Evolutionary conservation across 2,329 filamentous ascomycete genomes (phyloP).

Genomic region (Botrytis paeoniae): DNA sequence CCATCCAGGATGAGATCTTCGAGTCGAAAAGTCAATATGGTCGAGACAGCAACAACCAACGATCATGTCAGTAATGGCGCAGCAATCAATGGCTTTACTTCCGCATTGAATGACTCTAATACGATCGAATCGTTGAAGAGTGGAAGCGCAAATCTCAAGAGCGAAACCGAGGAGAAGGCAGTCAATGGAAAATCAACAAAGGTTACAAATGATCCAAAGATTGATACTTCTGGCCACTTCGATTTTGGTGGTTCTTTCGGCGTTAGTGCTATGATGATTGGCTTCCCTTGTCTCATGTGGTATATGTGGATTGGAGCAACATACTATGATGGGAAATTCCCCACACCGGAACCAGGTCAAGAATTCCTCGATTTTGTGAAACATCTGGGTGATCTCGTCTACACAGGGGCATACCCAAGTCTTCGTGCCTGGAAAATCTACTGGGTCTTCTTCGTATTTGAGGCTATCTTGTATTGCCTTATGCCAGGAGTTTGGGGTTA

Average conservation of each 20-base stretch:
- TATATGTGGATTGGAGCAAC: slow-evolving; percentile 98
- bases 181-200: slow-evolving; percentile 58
- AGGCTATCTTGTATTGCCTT: slow-evolving; percentile 77
- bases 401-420: slow-evolving; percentile 80
- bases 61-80: slow-evolving; percentile 23
- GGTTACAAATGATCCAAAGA: slow-evolving; percentile 57
- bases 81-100: slow-evolving; percentile 16
- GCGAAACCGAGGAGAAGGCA: slow-evolving; percentile 19
- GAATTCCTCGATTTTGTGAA: slow-evolving; percentile 66
- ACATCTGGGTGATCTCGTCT: slow-evolving; percentile 70
- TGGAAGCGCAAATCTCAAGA: slow-evolving; percentile 20
- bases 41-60: slow-evolving; percentile 29
- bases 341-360: slow-evolving; percentile 63
- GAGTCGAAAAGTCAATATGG: slow-evolving; percentile 30
- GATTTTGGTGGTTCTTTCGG: slow-evolving; percentile 91
- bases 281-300: slow-evolving; percentile 94
- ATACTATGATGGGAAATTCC: slow-evolving; percentile 85
- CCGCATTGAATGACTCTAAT: slow-evolving; percentile 18
- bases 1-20: slow-evolving; percentile 24
- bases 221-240: slow-evolving; percentile 61
- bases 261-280: slow-evolving; percentile 79
- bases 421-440: slow-evolving; percentile 86
- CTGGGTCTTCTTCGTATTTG: slow-evolving; percentile 87
- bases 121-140: slow-evolving; percentile 18
- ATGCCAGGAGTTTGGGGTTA: slow-evolving; percentile 85